Evolutionary conservation across 306 rosid genomes (phyloP).

Genomic region (Malus orientalis): DNA sequence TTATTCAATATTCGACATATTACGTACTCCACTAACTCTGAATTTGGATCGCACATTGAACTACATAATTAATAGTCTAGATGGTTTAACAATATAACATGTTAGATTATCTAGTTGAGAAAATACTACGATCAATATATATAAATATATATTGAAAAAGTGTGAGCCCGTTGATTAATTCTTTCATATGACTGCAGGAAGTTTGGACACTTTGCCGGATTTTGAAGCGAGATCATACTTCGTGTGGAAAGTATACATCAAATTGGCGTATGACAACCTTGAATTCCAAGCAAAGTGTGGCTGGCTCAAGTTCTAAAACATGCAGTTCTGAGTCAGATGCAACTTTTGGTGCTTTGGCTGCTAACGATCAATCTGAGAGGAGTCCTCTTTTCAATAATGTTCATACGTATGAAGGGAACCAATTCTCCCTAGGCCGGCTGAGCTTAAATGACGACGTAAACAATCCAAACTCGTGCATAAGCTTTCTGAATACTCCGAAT

Average conservation of each 20-base stretch:
- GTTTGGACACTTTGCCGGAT: slow-evolving; percentile 16
- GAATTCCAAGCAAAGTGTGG: background rate
- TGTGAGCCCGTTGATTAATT: background rate
- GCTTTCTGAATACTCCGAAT: background rate
- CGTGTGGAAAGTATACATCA: background rate
- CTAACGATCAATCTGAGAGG: background rate
- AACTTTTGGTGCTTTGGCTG: background rate
- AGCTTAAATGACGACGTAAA: slow-evolving; percentile 2
- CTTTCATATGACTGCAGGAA: background rate
- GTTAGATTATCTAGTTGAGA: too few relatives aligned
- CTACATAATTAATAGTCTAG: background rate
- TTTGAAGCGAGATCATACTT: background rate
- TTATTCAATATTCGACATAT: background rate
- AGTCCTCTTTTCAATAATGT: background rate
- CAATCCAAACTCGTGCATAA: slow-evolving; percentile 3
- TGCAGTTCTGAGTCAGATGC: slow-evolving; percentile 11
- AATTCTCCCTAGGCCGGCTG: background rate
- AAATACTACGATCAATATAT: too few relatives aligned
- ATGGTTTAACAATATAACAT: background rate
- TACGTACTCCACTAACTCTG: background rate
- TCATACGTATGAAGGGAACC: background rate
- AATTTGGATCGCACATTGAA: background rate
- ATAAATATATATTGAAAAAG: too few relatives aligned
- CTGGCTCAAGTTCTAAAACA: background rate
- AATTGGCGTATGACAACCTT: background rate